These are phyloP conservation scores for Scedosporium dehoogii DNA, from an alignment of 2,329 filamentous ascomycete species.

Conservation along the genomic window DNA sequence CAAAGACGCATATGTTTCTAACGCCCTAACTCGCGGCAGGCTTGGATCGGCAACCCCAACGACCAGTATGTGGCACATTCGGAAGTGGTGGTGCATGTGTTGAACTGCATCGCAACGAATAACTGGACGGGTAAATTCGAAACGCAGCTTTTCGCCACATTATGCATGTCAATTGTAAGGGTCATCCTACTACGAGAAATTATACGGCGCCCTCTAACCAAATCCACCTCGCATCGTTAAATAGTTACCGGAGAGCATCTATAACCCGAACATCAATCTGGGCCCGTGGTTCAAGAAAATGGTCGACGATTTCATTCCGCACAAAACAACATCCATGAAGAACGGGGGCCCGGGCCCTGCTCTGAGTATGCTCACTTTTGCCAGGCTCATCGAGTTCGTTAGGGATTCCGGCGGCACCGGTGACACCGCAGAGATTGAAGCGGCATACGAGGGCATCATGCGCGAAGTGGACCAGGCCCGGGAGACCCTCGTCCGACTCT, in stretches of 20 bases:
- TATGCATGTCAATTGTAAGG: constrained; percentile 22
- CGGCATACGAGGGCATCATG: constrained; percentile 11
- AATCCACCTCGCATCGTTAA: neutral
- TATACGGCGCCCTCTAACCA: too few species aligned
- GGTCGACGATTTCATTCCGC: constrained; percentile 7
- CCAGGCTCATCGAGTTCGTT: constrained; percentile 13
- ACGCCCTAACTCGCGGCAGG: constrained; percentile 10
- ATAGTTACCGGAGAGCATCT: constrained; percentile 23
- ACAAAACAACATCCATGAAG: neutral
- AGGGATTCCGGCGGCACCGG: constrained; percentile 9
- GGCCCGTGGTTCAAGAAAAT: constrained; percentile 13
- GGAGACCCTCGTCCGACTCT: neutral
- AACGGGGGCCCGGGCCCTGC: neutral
- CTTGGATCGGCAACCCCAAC: constrained; percentile 20
- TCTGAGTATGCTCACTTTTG: constrained; percentile 8
- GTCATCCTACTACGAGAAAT: too few species aligned
- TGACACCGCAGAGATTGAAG: constrained; percentile 11
- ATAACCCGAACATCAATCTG: constrained; percentile 16
- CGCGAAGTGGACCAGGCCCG: neutral
- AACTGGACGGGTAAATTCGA: constrained; percentile 18
- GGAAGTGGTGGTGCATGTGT: constrained; percentile 21
- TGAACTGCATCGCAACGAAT: constrained; percentile 16
- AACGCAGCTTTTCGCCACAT: constrained; percentile 18
- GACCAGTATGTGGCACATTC: constrained; percentile 19
- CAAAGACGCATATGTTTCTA: too few species aligned